Evolutionary conservation across 495 filamentous ascomycete genomes (phyloP), one percentile per base, ranked within the genome.

Genomic region (Penicillium malachiteum): DNA sequence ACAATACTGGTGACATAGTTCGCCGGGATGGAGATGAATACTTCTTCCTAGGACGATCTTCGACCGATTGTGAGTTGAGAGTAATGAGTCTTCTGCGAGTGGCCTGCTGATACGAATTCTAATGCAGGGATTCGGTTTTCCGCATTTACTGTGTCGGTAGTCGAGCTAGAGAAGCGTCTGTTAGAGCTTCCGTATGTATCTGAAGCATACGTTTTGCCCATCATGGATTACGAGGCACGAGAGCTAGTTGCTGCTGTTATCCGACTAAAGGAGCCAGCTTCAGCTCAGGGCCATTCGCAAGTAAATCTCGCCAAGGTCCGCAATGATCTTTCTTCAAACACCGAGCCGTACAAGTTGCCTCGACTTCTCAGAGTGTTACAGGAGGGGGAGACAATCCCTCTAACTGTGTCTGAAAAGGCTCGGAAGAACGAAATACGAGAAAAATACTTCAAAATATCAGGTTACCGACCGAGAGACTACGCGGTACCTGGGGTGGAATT

Each of bases 151-250:
- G 43, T 52, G 16, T 43, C 49, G n/a, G 31, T 52, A 33, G n/a
- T 32, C 3, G 49, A 52, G 17, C 49, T 52, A 32, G 49, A 52
- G 32, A 33, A 32, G 34, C 10, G 17, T 3, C 49, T 52, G 38
- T 18, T 52, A 13, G 13, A 18, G 10, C 49, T 52, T 33, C 17
- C 49, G 14, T 52, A 52, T 33, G 34, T 52, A 30, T 17, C 38
- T 16, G 49, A 52, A 33, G 49, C 49, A 38, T 21, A 52, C 26
- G 49, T 52, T 32, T 26, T 52, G 18, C 38, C 38, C 3, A 38
- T 43, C 37, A 26, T 32, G 16, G 49, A 52, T 21, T 38, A 52
- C 38, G 49, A 44, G 17, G 12, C 42, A 0, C 21, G 17, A 44
- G 47, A 14, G 38, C 32, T 49, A n/a, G n/a, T 33, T 39, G 47